Evolutionary conservation across 2,329 filamentous ascomycete species (phyloP).

Genomic region (Nemania sp.): DNA sequence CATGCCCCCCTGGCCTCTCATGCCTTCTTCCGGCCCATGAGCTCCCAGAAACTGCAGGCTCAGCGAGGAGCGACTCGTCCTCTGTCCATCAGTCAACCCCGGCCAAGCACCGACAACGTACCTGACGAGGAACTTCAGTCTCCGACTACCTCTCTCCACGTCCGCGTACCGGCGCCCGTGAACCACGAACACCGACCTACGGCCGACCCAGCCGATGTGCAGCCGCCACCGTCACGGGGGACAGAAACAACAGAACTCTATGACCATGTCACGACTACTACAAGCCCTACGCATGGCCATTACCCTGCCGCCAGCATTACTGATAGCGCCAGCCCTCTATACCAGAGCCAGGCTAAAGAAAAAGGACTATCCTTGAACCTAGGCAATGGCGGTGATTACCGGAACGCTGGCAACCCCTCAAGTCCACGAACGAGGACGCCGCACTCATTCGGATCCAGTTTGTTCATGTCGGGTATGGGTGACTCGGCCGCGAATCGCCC

Average conservation of each 20-base stretch:
- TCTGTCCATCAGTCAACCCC: constrained; percentile 46
- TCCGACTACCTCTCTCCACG: constrained; percentile 61
- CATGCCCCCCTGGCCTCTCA: constrained; percentile 90
- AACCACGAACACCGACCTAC: constrained; percentile 41
- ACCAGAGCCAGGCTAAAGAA: constrained; percentile 51
- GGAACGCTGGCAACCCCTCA: constrained; percentile 55
- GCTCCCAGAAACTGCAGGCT: constrained; percentile 89
- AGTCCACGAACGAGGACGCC: constrained; percentile 69
- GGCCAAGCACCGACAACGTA: constrained; percentile 39
- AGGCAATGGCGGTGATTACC: constrained; percentile 60
- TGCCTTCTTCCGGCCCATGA: constrained; percentile 96
- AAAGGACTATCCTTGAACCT: constrained; percentile 61
- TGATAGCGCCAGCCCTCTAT: constrained; percentile 80
- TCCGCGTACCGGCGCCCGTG: constrained; percentile 51
- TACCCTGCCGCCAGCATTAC: constrained; percentile 65
- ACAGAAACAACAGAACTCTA: constrained; percentile 79
- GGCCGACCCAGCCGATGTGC: constrained; percentile 55
- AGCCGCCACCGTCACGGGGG: constrained; percentile 72
- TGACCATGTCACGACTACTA: constrained; percentile 73
- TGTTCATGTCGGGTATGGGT: constrained; percentile 66
- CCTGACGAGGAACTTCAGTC: constrained; percentile 46
- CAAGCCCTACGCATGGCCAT: constrained; percentile 69
- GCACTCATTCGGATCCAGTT: constrained; percentile 75
- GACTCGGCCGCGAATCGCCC: constrained; percentile 53
- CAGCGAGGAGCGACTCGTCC: constrained; percentile 69